Base-by-base conservation (phyloP, 2,329 filamentous ascomycete species). In the Hymenotorrendiella dingleyae region DNA sequence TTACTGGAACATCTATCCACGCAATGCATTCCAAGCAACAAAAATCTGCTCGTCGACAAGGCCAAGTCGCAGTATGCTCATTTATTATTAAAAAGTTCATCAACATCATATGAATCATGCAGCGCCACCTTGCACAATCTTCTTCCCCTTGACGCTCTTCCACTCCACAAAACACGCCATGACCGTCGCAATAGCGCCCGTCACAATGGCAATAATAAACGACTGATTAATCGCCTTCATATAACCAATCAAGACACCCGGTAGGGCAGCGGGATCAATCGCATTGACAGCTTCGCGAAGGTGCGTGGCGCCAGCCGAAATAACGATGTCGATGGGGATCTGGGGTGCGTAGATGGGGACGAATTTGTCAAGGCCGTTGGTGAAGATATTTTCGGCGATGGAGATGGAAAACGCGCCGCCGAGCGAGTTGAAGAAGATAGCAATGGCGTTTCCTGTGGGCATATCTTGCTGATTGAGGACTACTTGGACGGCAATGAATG, bases 381-480 rank as follows among this genome's bases (percentile, higher is more conserved):
- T 59, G 54, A 62, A 61, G 28, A 78, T 68, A 3, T 71, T 71
- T 56, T 80, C 73, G 0, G 73, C 76, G 17, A 78, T 71, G 2
- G 74, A 70, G 4, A 78, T 72, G 46, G 78, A 77, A 16, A 80
- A 62, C 23, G 76, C 74, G 23, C 74, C 75, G 10, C 76, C 77
- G 2, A 80, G 67, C 48, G 76, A 76, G 58, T 80, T 76, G 27
- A 68, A 64, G 52, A 80, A 80, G 51, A 80, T 74, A 34, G 68
- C 69, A 48, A 75, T 70, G 10, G 76, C 71, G 23, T 76, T 69
- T 19, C 75, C 76, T 1, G 67, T 73, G 4, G 75, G 68, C 28
- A 80, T 65, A 42, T 80, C 74, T 12, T 71, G 66, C 22, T 65
- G 64, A 11, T 65, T 63, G 7, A 80, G 64, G 0, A 74, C 71